Evolutionary conservation across 2,329 filamentous ascomycete species (phyloP), one percentile per base, ranked within the genome.

Genomic region (Claviceps maximensis): DNA sequence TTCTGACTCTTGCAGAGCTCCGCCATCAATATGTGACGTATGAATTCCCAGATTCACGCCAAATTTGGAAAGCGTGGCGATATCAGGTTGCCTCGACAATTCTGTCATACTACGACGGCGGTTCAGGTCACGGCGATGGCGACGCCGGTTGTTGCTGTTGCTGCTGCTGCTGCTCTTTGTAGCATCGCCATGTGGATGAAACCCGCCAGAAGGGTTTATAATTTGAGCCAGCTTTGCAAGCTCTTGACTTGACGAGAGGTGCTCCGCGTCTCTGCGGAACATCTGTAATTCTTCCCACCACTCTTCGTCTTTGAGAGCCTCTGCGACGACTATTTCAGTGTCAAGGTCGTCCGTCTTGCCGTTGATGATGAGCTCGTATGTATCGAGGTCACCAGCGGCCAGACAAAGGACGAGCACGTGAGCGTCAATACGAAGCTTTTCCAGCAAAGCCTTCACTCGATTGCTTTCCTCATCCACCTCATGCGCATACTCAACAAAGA

Each of bases 401-500:
- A 95, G 76, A 79, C 86, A 93, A 61, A 90, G 89, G 1, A 94
- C 89, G 15, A 85, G 68, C 0, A 94, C 79, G 56, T 88, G 75
- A 3, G 88, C 89, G 56, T 89, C 80, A 48, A 95, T 95, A 17
- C 89, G 77, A 9, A 95, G 68, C 63, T 91, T 94, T 23, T 87
- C 85, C 1, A 95, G 73, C 2, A 95, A 72, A 1, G 84, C 80
- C 55, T 80, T 80, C 17, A 94, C 84, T 53, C 88, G 75, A 1
- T 77, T 78, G 38, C 80, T 74, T 66, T 95, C 89, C 66, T 94
- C 86, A 41, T 85, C 80, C 0, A 95, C 83, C 59, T 95, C 89
- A 27, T 75, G 81, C 63, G 93, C 87, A 59, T 94, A 94, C 62
- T 95, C 89, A 21, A 95, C 89, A 65, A 95, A 95, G 0, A 94